phyloP scores from a whole-genome alignment of 2,329 filamentous ascomycete species.

The Moelleriella libera region DNA sequence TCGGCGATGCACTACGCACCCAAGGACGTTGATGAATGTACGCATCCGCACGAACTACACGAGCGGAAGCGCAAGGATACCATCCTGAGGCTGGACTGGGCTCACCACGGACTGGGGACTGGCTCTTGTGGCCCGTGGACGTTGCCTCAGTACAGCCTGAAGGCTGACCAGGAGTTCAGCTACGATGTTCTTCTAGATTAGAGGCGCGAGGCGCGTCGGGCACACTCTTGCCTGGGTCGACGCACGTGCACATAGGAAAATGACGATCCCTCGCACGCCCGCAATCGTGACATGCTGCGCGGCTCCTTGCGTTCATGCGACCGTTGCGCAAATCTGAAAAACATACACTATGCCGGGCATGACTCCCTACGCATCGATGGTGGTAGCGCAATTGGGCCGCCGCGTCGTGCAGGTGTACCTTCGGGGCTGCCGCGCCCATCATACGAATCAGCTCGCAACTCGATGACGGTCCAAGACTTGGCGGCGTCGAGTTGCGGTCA shows the following conservation, averaged over 20 bases:
- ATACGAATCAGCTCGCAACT: too few relatives aligned
- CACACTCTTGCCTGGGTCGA: too few relatives aligned
- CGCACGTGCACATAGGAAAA: too few relatives aligned
- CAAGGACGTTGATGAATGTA: slow-evolving; percentile 34
- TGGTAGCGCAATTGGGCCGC: neutral
- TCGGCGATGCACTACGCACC: slow-evolving; percentile 40
- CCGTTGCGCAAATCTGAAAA: too few relatives aligned
- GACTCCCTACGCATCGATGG: neutral
- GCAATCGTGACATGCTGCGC: too few relatives aligned
- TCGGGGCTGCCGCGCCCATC: too few relatives aligned
- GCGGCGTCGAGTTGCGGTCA: neutral
- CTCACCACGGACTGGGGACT: slow-evolving; percentile 48
- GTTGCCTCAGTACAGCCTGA: slow-evolving; percentile 30
- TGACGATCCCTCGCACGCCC: too few relatives aligned
- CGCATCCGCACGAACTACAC: slow-evolving; percentile 47
- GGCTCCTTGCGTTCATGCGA: too few relatives aligned
- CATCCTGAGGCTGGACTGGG: slow-evolving; percentile 43
- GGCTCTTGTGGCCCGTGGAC: slow-evolving; percentile 47
- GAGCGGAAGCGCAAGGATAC: slow-evolving; percentile 33
- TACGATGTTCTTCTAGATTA: slow-evolving; percentile 30
- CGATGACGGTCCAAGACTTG: too few relatives aligned
- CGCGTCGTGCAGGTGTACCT: neutral
- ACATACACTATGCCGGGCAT: neutral
- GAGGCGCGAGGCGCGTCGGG: neutral
- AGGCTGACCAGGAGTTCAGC: slow-evolving; percentile 25